These are phyloP conservation scores for Zygotorulaspora sp. DNA, from an alignment of 805 yeast genomes.

Conservation along the genomic window DNA sequence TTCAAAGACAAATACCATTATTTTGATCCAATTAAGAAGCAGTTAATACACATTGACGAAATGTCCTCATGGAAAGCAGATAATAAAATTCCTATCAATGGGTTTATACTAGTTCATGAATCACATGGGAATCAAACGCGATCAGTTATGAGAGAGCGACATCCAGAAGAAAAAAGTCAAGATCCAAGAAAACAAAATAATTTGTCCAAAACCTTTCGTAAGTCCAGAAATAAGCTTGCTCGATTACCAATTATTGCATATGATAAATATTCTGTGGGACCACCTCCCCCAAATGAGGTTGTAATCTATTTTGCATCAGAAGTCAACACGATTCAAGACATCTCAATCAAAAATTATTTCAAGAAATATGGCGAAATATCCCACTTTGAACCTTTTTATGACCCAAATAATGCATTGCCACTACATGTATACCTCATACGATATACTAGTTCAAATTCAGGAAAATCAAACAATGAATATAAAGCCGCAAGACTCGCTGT, in stretches of 20 bases:
- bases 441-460: constrained; percentile 49
- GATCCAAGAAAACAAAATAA: constrained; percentile 27
- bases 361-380: constrained; percentile 59
- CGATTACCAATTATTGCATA: constrained; percentile 39
- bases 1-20: constrained; percentile 31
- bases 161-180: constrained; percentile 14
- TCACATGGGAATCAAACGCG: constrained; percentile 14
- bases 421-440: constrained; percentile 63
- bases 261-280: constrained; percentile 71
- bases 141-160: constrained; percentile 20
- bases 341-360: constrained; percentile 46
- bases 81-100: constrained; percentile 21
- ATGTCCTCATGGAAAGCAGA: constrained; percentile 28
- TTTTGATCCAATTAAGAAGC: constrained; percentile 24
- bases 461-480: constrained; percentile 47
- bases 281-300: constrained; percentile 65
- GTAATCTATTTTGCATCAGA: constrained; percentile 53
- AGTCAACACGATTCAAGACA: constrained; percentile 18
- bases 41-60: constrained; percentile 20
- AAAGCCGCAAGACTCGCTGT: constrained; percentile 45
- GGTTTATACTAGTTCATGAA: constrained; percentile 25
- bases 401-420: constrained; percentile 74
- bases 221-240: constrained; percentile 16
- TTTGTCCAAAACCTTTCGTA: constrained; percentile 12
- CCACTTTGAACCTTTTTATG: constrained; percentile 55